Evolutionary conservation across 495 filamentous ascomycete species (phyloP).

Genomic region (Cairneyella variabilis): DNA sequence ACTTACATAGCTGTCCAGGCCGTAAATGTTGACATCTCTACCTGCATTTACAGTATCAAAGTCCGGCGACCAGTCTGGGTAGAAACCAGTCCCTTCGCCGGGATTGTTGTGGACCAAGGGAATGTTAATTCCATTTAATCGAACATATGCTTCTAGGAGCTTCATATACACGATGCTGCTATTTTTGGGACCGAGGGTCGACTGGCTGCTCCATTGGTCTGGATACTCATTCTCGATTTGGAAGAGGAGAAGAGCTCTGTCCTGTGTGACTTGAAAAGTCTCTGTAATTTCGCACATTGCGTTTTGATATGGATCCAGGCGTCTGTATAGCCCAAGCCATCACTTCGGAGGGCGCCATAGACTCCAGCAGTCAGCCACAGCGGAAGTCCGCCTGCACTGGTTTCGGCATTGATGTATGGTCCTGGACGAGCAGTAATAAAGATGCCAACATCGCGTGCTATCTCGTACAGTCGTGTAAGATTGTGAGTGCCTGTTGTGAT

Average conservation of each 20-base stretch:
- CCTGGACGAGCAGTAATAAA: background rate
- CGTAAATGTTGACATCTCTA: background rate
- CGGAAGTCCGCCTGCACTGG: background rate
- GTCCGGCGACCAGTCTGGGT: background rate
- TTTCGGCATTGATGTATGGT: constrained; percentile 1
- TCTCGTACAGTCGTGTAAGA: background rate
- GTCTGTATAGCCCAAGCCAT: background rate
- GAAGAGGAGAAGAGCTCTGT: background rate
- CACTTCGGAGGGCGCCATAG: background rate
- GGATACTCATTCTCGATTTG: constrained; percentile 2
- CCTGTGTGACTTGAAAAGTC: background rate
- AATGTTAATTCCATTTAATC: background rate
- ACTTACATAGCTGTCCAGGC: constrained; percentile 1
- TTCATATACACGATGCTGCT: background rate
- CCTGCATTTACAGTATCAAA: background rate
- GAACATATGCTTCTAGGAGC: background rate
- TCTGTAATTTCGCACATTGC: background rate
- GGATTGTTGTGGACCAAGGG: background rate
- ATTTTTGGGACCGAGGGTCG: background rate
- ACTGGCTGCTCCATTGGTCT: background rate
- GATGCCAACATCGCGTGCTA: background rate
- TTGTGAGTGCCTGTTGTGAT: background rate
- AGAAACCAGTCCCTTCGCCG: background rate
- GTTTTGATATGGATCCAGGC: background rate
- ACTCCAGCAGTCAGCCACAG: background rate